Percentiles rank a stretch among this genome's conserved stretches.
These are phyloP conservation scores for Fusarium continuum DNA, from an alignment of 2,329 filamentous ascomycete species.

Conservation along the genomic window DNA sequence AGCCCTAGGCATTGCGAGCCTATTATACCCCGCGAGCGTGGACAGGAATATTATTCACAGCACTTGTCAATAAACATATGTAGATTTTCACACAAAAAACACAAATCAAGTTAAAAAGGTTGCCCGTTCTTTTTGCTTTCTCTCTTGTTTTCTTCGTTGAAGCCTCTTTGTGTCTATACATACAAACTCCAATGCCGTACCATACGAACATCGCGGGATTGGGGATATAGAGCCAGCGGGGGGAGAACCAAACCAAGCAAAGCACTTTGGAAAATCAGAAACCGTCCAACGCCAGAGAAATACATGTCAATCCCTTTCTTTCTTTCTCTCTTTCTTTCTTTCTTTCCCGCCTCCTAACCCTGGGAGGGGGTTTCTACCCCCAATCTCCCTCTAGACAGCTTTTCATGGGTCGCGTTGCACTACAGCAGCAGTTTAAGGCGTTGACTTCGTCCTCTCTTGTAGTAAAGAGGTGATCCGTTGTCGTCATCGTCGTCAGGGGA, in stretches of 20 bases:
- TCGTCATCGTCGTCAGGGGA: conserved; percentile 6
- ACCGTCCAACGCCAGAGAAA: conserved; percentile 39
- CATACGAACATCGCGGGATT: conserved; percentile 24
- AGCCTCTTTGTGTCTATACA: conserved; percentile 43
- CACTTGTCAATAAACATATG: not conserved
- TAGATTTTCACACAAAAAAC: not conserved
- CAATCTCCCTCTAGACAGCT: conserved; percentile 7
- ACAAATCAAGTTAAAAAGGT: conserved; percentile 28
- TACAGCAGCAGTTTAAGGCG: conserved; percentile 13
- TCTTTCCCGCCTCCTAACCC: conserved; percentile 17
- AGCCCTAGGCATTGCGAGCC: not conserved
- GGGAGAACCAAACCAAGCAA: conserved; percentile 35
- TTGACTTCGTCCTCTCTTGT: conserved; percentile 9
- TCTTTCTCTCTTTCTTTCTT: conserved; percentile 5
- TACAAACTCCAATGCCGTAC: conserved; percentile 42
- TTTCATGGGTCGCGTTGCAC: conserved; percentile 33
- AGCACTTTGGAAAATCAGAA: conserved; percentile 31
- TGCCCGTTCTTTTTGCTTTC: conserved; percentile 35
- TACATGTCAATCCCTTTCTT: conserved; percentile 35
- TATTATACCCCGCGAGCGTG: conserved; percentile 24
- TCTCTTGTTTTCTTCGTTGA: conserved; percentile 37
- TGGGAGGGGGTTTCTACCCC: not conserved
- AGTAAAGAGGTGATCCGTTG: conserved; percentile 6
- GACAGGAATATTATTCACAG: not conserved
- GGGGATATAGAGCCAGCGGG: conserved; percentile 34